These are phyloP conservation scores for Monosporozyma servazzii DNA, from an alignment of 805 yeast species.

Conservation along the genomic window DNA sequence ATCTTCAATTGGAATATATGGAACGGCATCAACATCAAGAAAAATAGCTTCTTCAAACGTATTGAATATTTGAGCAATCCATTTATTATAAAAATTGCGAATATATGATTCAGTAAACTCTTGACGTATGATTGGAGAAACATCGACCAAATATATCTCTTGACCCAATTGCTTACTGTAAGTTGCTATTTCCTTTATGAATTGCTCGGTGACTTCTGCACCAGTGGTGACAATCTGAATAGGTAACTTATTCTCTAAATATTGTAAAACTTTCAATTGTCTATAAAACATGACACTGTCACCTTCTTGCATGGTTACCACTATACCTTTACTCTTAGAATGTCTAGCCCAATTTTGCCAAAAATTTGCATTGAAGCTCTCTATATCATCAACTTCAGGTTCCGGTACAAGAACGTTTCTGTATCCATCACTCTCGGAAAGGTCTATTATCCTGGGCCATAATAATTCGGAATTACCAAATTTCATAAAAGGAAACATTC, in stretches of 20 bases:
- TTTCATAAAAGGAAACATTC: conserved; percentile 3
- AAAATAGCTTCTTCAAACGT: conserved; percentile 43
- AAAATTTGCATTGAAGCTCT: conserved; percentile 15
- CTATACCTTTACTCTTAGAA: conserved; percentile 23
- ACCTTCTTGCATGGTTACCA: conserved; percentile 17
- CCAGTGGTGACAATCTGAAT: conserved; percentile 27
- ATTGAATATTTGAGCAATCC: conserved; percentile 49
- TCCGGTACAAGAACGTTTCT: conserved; percentile 5
- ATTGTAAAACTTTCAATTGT: conserved; percentile 18
- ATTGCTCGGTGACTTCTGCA: conserved; percentile 15
- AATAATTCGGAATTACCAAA: background rate
- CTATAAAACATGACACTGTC: conserved; percentile 15
- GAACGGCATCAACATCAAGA: conserved; percentile 47
- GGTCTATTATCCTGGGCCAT: conserved; percentile 1
- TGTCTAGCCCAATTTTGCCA: conserved; percentile 21
- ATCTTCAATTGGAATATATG: conserved; percentile 32
- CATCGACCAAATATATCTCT: conserved; percentile 19
- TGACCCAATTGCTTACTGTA: conserved; percentile 13
- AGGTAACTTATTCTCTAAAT: conserved; percentile 18
- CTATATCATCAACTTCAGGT: background rate
- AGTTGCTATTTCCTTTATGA: conserved; percentile 9
- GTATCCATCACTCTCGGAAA: background rate
- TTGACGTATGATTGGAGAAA: conserved; percentile 13
- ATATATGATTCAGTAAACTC: conserved; percentile 12
- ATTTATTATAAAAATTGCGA: conserved; percentile 33